These are phyloP conservation scores for Starmerella vitae DNA, from an alignment of 805 yeast species.

Conservation along the genomic window DNA sequence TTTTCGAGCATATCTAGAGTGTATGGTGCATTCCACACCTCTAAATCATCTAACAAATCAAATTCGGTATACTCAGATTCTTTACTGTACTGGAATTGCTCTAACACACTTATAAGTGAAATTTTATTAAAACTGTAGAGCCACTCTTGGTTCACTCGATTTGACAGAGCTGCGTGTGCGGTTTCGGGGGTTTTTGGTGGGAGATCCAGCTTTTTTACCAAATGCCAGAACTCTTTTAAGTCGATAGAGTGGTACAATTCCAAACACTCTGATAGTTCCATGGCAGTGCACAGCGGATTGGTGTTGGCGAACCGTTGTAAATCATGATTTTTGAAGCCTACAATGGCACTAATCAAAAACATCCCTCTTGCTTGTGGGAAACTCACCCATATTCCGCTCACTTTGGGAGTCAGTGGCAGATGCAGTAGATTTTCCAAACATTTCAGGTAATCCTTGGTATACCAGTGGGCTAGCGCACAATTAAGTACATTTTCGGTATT, in stretches of 20 bases:
- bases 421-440: slow-evolving; percentile 8
- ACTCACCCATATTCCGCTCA: slow-evolving; percentile 8
- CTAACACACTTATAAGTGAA: slow-evolving; percentile 1
- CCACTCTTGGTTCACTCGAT: slow-evolving; percentile 6
- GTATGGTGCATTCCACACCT: slow-evolving; percentile 10
- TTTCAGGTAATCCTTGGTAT: slow-evolving; percentile 5
- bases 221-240: neutral
- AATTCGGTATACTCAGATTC: neutral
- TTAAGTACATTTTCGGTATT: slow-evolving; percentile 2
- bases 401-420: neutral
- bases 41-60: slow-evolving; percentile 8
- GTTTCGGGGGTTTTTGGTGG: neutral
- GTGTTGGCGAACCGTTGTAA: slow-evolving; percentile 4
- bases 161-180: neutral
- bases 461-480: slow-evolving; percentile 14
- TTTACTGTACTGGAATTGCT: neutral
- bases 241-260: neutral
- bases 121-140: slow-evolving; percentile 5
- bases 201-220: neutral
- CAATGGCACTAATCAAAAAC: slow-evolving; percentile 9
- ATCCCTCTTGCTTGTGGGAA: slow-evolving; percentile 2
- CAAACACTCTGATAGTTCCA: neutral
- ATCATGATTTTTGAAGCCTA: slow-evolving; percentile 5
- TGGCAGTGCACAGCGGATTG: slow-evolving; percentile 2
- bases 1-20: slow-evolving; percentile 6